Conservation (phyloP, 257 asterid species). For the Ocimum tenuiflorum region DNA sequence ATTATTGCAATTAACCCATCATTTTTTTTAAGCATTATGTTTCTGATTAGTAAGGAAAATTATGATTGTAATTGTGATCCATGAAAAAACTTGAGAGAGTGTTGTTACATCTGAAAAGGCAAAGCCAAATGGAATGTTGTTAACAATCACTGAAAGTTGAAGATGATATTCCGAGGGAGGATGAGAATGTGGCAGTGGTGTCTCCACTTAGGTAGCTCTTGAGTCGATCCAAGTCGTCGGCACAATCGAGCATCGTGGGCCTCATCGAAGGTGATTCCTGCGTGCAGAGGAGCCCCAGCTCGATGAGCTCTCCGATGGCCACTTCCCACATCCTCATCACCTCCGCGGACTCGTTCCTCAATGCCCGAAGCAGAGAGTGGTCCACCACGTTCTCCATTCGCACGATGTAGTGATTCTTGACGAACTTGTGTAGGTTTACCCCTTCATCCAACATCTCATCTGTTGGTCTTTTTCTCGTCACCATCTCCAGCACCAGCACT, state of each 20-base stretch:
- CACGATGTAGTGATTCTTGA: conserved; percentile 27
- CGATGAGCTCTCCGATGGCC: conserved; percentile 39
- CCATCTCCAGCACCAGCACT: conserved; percentile 46
- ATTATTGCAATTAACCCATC: too few relatives aligned
- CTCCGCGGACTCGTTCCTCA: conserved; percentile 32
- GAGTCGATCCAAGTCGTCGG: conserved; percentile 52
- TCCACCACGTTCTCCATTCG: conserved; percentile 35
- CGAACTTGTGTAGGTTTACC: conserved; percentile 37
- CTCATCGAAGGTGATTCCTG: conserved; percentile 35
- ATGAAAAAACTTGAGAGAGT: too few relatives aligned
- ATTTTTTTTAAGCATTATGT: too few relatives aligned
- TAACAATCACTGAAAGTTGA: too few relatives aligned
- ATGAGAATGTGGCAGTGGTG: conserved; percentile 43
- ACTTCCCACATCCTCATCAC: conserved; percentile 45
- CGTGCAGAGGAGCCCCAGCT: conserved; percentile 47
- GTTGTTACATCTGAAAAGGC: background rate
- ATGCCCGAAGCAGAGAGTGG: conserved; percentile 29
- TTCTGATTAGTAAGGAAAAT: too few relatives aligned
- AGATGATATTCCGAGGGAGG: conserved; percentile 22
- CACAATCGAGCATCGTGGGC: conserved; percentile 57
- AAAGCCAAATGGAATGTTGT: background rate
- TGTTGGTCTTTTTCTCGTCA: conserved; percentile 48
- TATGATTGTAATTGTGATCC: too few relatives aligned
- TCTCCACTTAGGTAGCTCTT: conserved; percentile 50
- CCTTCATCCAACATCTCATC: conserved; percentile 36